Conservation (phyloP, 768 basidiomycete species). For the Mrakia blollopis region DNA sequence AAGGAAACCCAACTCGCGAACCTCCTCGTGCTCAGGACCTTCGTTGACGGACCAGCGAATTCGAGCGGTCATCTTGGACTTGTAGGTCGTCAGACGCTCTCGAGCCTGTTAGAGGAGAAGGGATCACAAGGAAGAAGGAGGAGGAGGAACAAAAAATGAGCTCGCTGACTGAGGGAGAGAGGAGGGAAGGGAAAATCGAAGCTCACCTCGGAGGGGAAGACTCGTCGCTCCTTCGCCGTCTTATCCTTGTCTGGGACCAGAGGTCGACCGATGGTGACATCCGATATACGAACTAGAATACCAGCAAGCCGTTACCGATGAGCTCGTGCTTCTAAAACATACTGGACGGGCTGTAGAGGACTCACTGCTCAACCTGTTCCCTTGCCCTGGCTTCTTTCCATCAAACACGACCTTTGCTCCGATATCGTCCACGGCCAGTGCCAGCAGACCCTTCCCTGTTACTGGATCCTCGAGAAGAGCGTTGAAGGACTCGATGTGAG, state of each 20-base stretch:
- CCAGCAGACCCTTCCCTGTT: constrained; percentile 72
- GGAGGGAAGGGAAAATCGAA: neutral
- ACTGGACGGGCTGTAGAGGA: constrained; percentile 31
- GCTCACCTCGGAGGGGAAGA: constrained; percentile 81
- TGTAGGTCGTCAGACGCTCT: constrained; percentile 86
- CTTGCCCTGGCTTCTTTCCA: constrained; percentile 57
- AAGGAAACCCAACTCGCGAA: constrained; percentile 79
- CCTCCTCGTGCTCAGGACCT: constrained; percentile 63
- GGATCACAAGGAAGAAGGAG: neutral
- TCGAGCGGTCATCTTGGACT: constrained; percentile 80
- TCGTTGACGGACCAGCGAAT: constrained; percentile 74
- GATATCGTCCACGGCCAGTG: constrained; percentile 73
- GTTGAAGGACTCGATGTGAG: constrained; percentile 95
- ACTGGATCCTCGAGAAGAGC: constrained; percentile 83
- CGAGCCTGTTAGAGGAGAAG: constrained; percentile 60
- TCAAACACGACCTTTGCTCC: constrained; percentile 92
- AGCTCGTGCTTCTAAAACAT: neutral
- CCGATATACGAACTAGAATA: constrained; percentile 80
- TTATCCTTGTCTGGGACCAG: constrained; percentile 81
- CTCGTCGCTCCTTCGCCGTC: constrained; percentile 63
- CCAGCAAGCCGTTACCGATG: neutral
- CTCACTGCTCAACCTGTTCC: constrained; percentile 80
- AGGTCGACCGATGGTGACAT: constrained; percentile 74
- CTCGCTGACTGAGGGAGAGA: constrained; percentile 14
- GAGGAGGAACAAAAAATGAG: neutral